A percentile compares a stretch with the other conserved stretches of the same genome.
Evolutionary conservation across 139 green algal genomes (phyloP).

Genomic region (Zygnema circumcarinatum): DNA sequence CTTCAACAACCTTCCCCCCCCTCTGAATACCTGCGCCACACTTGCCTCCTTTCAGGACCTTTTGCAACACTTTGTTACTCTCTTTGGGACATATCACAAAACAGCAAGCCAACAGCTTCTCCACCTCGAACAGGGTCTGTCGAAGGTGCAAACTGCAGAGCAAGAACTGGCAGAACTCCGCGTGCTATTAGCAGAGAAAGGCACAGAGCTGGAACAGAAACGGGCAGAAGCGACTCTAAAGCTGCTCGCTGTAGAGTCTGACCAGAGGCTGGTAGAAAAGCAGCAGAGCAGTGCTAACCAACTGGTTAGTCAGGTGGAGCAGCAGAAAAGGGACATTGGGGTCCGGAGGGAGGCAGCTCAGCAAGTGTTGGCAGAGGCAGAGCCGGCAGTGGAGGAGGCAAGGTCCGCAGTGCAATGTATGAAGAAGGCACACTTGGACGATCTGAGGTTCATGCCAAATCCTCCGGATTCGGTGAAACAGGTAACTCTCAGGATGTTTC

Average conservation of each 20-base stretch:
- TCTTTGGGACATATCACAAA: background rate
- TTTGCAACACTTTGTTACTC: constrained; percentile 33
- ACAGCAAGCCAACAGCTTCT: background rate
- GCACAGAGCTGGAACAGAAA: constrained; percentile 11
- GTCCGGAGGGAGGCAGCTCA: background rate
- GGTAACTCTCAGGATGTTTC: constrained; percentile 2
- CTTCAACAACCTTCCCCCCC: background rate
- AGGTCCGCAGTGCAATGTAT: constrained; percentile 21
- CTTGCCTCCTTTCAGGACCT: constrained; percentile 33
- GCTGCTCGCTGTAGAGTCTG: constrained; percentile 11
- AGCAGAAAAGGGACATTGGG: constrained; percentile 7
- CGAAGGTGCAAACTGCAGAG: constrained; percentile 29
- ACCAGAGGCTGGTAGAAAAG: constrained; percentile 18
- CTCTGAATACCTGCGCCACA: background rate
- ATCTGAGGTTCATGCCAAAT: constrained; percentile 49
- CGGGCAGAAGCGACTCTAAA: constrained; percentile 16
- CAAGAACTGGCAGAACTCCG: constrained; percentile 23
- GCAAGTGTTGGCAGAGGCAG: constrained; percentile 29
- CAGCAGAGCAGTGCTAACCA: background rate
- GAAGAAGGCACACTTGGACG: constrained; percentile 45
- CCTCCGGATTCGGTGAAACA: constrained; percentile 36
- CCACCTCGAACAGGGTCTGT: constrained; percentile 33
- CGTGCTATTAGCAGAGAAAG: background rate
- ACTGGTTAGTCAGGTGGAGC: constrained; percentile 20
- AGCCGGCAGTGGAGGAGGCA: constrained; percentile 48